Base-by-base conservation (phyloP, 192 early-diverging fungal species). In the Oehlia diaphana region DNA sequence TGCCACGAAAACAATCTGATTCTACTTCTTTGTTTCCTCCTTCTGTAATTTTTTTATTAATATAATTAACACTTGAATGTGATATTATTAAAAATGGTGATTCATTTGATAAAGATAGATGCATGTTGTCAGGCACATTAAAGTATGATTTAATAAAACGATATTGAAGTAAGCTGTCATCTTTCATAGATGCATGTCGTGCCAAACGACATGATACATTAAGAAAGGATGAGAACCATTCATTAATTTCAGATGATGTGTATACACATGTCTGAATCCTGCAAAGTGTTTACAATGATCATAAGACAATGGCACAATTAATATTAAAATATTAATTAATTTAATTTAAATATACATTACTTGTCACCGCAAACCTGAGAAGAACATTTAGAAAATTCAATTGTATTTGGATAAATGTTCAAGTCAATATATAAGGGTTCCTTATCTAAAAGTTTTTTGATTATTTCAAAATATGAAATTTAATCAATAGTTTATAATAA, bases 1-100 rank as follows among this genome's bases (percentile, higher is more conserved):
- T 96, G 10, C 90, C 90, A 8, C 95, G 87, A 81, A 93, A 94
- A 50, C 87, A 87, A 81, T 84, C 81, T 3, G 81, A 70, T 79
- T 82, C 26, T 72, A 72, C 62, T 81, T 75, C 77, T 69, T 75
- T 35, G 63, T 78, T 39, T 77, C 75, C 39, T 68, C 44, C 16
- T 70, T 72, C n/a, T 68, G 49, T 7, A 65, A 93, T 85, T 86
- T 89, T 88, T 9, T 84, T 63, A 12, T 86, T 84, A 2, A 94
- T 82, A 68, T 88, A 78, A 42, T 87, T 77, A 1, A 90, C 87
- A 66, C 90, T 93, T 50, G 89, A 82, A 26, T 80, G 73, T 14
- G 91, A 89, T 33, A 94, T 88, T 77, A 95, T 62, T 37, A 95
- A 83, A 78, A 92, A 92, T 42, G 90, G 93, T 28, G 93, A 89